phyloP scores from a whole-genome alignment of 805 yeast genomes.

The Saturnispora sekii region DNA sequence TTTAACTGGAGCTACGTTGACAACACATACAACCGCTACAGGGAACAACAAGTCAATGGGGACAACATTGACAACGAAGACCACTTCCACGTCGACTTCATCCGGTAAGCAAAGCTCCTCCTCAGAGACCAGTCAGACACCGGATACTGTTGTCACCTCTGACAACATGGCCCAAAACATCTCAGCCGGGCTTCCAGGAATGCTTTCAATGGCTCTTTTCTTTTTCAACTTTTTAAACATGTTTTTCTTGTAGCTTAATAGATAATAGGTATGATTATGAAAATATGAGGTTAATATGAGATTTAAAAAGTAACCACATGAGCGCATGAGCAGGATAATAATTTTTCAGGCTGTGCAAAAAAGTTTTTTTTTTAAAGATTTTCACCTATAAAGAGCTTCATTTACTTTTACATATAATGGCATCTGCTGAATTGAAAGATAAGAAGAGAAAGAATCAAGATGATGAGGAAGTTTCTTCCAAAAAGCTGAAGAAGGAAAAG shows the following conservation, averaged over 20 bases:
- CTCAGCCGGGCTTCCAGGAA: neutral
- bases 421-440: slow-evolving; percentile 21
- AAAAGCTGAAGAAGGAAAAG: slow-evolving; percentile 21
- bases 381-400: neutral
- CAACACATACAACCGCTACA: neutral
- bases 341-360: neutral
- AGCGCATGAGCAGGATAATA: too few relatives aligned
- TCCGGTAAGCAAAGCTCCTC: neutral
- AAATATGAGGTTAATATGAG: too few relatives aligned
- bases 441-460: slow-evolving; percentile 21
- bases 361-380: neutral
- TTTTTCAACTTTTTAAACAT: too few relatives aligned
- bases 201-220: neutral
- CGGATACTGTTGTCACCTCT: neutral
- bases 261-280: too few relatives aligned
- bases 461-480: slow-evolving; percentile 13
- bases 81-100: neutral
- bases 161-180: neutral
- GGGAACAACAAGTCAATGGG: neutral
- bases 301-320: too few relatives aligned
- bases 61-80: neutral
- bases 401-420: slow-evolving; percentile 13
- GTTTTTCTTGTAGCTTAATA: too few relatives aligned
- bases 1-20: neutral
- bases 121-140: neutral